Base-by-base conservation (phyloP, 306 rosid species). In the Quercus rubra region DNA sequence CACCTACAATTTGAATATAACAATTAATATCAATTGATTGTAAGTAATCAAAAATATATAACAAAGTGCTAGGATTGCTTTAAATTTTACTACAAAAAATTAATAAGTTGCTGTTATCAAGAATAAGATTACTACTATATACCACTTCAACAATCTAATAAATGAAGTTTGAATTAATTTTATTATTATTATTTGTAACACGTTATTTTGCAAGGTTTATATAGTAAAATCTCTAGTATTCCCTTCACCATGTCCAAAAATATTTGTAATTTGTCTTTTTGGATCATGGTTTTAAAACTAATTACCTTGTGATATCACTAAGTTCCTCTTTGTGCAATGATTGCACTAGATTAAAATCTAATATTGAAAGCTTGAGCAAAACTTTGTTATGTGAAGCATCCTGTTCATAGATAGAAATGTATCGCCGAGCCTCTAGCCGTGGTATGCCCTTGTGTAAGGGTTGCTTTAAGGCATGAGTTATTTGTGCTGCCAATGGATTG, bases 341-440 rank as follows among this genome's bases (percentile, higher is more conserved):
- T 5, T 91, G 93, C 4, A 91, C 41, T 6, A 70, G 10, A 56
- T 86, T 89, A 79, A 87, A 91, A 73, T 91, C 91, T 5, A 87
- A 2, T 70, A 82, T 91, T 12, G 90, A 88, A 25, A 91, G 74
- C 1, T 64, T 74, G 4, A 89, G 67, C 33, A 91, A 73, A 56
- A n/a, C 62, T 38, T 74, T 30, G 30, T 75, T 77, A 11, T 86
- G 86, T 0, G 83, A 82, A 43, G 88, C 74, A 10, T 86, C 64
- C 17, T 85, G 59, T 4, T 84, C 78, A 63, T 91, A 91, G 13
- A 76, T 23, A 4, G 82, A 73, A 6, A 89, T 73, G 41, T 78
- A 84, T n/a, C 72, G 8, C 18, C 77, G 74, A 1, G 91, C 87
- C 52, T 76, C 85, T 1, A 85, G 7, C 63, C 92, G 78, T 4